Evolutionary conservation across 2,329 filamentous ascomycete species (phyloP).

Genomic region (Alternaria burnsii): DNA sequence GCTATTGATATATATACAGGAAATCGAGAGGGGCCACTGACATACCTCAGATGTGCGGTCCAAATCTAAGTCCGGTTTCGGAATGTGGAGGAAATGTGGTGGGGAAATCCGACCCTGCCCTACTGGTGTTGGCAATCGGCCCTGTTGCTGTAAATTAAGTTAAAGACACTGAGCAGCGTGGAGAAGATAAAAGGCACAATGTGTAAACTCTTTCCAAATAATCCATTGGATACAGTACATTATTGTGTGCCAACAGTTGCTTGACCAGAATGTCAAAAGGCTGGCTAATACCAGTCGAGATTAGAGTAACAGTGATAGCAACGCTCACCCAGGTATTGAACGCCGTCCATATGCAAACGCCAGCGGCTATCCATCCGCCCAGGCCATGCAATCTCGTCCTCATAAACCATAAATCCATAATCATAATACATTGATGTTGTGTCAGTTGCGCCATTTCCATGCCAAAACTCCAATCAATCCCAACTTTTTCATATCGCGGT

Average conservation of each 20-base stretch:
- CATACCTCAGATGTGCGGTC: not conserved
- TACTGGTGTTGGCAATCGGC: not conserved
- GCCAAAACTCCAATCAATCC: not conserved
- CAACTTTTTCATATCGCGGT: constrained; percentile 3
- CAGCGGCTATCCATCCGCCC: constrained; percentile 8
- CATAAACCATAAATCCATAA: not conserved
- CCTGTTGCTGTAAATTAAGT: not conserved
- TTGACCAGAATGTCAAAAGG: not conserved
- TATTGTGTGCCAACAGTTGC: not conserved
- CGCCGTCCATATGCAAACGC: constrained; percentile 8
- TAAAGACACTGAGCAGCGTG: not conserved
- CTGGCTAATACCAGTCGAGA: not conserved
- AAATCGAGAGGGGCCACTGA: not conserved
- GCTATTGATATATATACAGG: not conserved
- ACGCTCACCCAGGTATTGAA: not conserved
- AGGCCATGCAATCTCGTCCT: constrained; percentile 6
- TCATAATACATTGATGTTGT: constrained; percentile 11
- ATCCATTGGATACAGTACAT: not conserved
- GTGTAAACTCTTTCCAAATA: not conserved
- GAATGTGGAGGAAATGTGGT: not conserved
- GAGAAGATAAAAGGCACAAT: not conserved
- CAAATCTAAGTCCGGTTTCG: not conserved
- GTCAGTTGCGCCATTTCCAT: not conserved
- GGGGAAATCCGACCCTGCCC: not conserved
- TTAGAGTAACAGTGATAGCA: not conserved